Evolutionary conservation across 495 filamentous ascomycete species (phyloP), one percentile per base, ranked within the genome.

Genomic region (Staphylotrichum tortipilum): DNA sequence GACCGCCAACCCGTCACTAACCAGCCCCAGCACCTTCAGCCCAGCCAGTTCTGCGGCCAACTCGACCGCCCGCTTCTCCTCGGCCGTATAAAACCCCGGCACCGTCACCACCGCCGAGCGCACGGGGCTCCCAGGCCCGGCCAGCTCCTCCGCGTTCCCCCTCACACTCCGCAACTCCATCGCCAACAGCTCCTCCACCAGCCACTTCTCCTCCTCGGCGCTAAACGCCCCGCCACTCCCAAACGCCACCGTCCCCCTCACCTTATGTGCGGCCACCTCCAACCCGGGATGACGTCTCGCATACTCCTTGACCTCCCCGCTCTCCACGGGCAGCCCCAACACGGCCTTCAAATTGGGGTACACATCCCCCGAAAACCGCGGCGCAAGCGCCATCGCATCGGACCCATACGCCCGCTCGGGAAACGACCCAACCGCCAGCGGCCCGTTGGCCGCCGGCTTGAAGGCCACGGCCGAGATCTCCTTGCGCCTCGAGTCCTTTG

Each of bases 401-500:
- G 82, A 83, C 56, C 92, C 92, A 61, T 96, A 99, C 48, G 84
- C 78, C 59, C 92, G 78, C 66, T 97, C 92, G 12, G 92, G 94
- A 64, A 86, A 95, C 3, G n/a, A 23, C 12, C 64, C 58, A 38
- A 76, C 79, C 29, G 74, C 72, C 24, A 78, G 74, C 51, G 78
- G 70, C 46, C 68, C 72, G 62, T 71, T 71, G 67, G 74, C 73
- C 17, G 78, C 71, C 35, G 89, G 88, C 66, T 97, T 99, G 77
- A 99, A 97, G 28, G 88, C 86, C 57, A 97, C 82, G 37, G 89
- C 90, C 4, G 91, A 86, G 18, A 74, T 77, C 64, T 99, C 94
- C 73, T 99, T 99, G 58, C 92, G 84, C 66, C 94, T 86, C 30
- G 92, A 96, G 68, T 99, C 92, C 66, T 96, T 97, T n/a, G 88